Percentiles rank a stretch among this genome's conserved stretches.
Evolutionary conservation across 2,329 filamentous ascomycete species (phyloP).

Genomic region (Fusarium dlaminii): DNA sequence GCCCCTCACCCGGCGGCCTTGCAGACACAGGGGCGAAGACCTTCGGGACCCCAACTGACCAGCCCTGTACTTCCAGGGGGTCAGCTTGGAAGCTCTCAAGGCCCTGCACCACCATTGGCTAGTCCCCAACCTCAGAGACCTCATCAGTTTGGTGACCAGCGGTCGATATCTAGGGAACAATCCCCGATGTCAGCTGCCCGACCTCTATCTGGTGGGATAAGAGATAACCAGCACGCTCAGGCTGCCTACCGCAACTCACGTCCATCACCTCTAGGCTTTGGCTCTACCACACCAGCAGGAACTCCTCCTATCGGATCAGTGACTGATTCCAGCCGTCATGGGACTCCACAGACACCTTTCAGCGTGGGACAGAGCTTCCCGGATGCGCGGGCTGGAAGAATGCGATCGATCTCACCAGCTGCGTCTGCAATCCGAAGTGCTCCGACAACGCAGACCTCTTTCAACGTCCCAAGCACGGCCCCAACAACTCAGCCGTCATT

Average conservation of each 20-base stretch:
- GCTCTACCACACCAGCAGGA: conserved; percentile 31
- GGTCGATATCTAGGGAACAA: conserved; percentile 29
- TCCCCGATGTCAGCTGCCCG: conserved; percentile 15
- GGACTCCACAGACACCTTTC: conserved; percentile 27
- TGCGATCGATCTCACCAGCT: conserved; percentile 28
- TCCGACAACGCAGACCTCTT: conserved; percentile 22
- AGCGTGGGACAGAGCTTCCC: conserved; percentile 8
- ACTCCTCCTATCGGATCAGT: conserved; percentile 18
- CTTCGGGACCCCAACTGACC: conserved; percentile 11
- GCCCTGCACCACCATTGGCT: conserved; percentile 12
- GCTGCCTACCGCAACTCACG: conserved; percentile 21
- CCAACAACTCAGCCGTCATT: conserved; percentile 24
- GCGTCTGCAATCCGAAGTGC: conserved; percentile 22
- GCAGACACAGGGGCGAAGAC: conserved; percentile 9
- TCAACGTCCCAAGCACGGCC: conserved; percentile 29
- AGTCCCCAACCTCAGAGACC: conserved; percentile 35
- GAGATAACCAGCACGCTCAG: conserved; percentile 17
- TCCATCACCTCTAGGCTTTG: conserved; percentile 24
- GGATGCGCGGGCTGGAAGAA: conserved; percentile 12
- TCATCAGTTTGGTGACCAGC: conserved; percentile 16
- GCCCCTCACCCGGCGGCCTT: not conserved
- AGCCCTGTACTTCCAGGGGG: conserved; percentile 19
- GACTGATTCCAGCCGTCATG: conserved; percentile 7
- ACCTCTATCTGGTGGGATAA: conserved; percentile 18
- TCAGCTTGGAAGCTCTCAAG: not conserved